These are phyloP conservation scores for Elongisporangium anandrum DNA, from an alignment of 352 stramenopile species.

Conservation along the genomic window DNA sequence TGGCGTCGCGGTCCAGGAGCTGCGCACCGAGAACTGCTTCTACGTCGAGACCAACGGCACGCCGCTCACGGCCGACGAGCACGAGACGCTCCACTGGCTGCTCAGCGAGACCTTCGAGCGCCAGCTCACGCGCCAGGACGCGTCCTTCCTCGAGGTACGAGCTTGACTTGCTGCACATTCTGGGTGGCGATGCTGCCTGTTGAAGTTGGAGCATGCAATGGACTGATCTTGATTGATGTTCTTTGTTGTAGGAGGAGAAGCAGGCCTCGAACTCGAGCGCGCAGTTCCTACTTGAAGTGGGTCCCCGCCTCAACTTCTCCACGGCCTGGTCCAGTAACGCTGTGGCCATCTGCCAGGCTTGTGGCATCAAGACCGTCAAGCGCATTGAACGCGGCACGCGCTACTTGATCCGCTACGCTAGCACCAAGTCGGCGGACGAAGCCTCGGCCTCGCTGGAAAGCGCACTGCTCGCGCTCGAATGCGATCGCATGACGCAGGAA, in stretches of 20 bases:
- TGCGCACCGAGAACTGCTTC: conserved; percentile 96
- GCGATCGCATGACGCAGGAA: conserved; percentile 98
- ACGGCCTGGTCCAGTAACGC: conserved; percentile 98
- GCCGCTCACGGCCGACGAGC: conserved; percentile 45
- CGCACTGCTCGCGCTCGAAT: conserved; percentile 60
- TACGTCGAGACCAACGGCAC: conserved; percentile 87
- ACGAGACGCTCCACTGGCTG: conserved; percentile 91
- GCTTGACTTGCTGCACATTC: neutral
- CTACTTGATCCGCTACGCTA: conserved; percentile 80
- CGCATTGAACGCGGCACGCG: conserved; percentile 93
- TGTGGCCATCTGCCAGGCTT: conserved; percentile 95
- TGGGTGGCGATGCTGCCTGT: too few relatives aligned
- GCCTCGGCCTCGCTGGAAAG: conserved; percentile 39
- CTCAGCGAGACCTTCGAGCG: conserved; percentile 96
- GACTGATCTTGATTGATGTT: neutral
- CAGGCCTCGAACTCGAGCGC: conserved; percentile 9
- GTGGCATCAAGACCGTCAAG: conserved; percentile 85
- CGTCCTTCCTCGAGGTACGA: conserved; percentile 47
- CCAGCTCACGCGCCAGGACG: conserved; percentile 57
- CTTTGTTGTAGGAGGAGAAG: conserved; percentile 1
- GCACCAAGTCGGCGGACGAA: conserved; percentile 27
- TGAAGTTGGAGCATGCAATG: conserved; percentile 1
- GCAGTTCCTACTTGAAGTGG: conserved; percentile 93
- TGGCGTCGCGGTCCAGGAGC: conserved; percentile 29
- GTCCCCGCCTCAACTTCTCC: conserved; percentile 97